Percentiles rank a stretch among this genome's conserved stretches.
These are phyloP conservation scores for Abrus precatorius DNA, from an alignment of 306 rosid genomes.

Conservation along the genomic window DNA sequence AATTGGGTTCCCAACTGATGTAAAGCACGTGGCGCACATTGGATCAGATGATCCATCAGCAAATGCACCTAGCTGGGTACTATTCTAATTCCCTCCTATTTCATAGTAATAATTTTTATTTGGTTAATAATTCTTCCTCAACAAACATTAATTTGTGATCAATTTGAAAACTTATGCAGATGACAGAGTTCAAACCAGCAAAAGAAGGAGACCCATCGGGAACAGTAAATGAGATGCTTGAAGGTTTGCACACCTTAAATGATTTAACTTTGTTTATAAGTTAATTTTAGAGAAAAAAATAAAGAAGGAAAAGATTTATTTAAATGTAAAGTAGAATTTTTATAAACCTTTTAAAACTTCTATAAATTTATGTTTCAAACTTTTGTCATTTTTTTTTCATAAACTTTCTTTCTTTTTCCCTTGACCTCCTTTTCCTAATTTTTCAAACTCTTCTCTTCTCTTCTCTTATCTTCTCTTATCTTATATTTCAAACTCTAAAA, in stretches of 20 bases:
- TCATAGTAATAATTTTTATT: not conserved
- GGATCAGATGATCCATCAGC: constrained; percentile 63
- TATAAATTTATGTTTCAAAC: no score
- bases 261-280: no score
- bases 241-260: constrained; percentile 60
- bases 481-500: no score
- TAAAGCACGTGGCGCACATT: constrained; percentile 65
- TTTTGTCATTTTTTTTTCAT: no score
- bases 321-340: no score
- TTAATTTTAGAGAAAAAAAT: no score
- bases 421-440: no score
- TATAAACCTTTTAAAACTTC: no score
- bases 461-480: no score
- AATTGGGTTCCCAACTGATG: constrained; percentile 92
- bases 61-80: constrained; percentile 62
- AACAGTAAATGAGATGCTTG: not conserved
- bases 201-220: constrained; percentile 48
- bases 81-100: not conserved
- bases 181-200: constrained; percentile 63
- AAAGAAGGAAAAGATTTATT: no score
- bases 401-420: no score
- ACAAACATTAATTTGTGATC: constrained; percentile 11
- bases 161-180: constrained; percentile 57
- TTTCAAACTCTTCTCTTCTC: no score
- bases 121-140: constrained; percentile 4